Evolutionary conservation across 768 basidiomycete species (phyloP), one percentile per base, ranked within the genome.

Genomic region (Paxillus ammoniavirescens): DNA sequence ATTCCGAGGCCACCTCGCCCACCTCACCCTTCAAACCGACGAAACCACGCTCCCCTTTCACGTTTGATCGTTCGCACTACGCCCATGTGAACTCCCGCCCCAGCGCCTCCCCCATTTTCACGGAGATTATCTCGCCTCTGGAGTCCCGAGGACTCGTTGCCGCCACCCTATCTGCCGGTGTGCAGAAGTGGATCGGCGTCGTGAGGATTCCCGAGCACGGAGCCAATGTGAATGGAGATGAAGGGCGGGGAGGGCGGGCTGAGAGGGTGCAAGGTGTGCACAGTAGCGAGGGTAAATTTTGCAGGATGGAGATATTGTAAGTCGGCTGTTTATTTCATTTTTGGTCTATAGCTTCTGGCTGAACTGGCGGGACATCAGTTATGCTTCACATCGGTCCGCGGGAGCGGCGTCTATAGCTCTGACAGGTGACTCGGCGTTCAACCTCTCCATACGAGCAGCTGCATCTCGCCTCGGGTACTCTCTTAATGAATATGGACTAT

Each of bases 401-500:
- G 82, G 81, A 15, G 77, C 84, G 0, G 81, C 82, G 0, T 67
- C 80, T 26, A 68, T 89, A 33, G 59, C 73, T 12, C 60, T 80
- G 18, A 89, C 86, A 2, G 87, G 86, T 8, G 83, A 86, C 61
- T 40, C 45, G 0, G 72, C 74, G 23, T 84, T 86, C 62, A 66
- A 70, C 40, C 67, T 71, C 46, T 68, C 76, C 40, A 54, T 81
- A 2, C 73, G 73, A 31, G 62, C 58, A 18, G 69, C 71, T 37
- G 87, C 87, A 0, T 49, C 60, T 6, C 71, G 68, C 42, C 60
- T 73, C 2, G 80, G 78, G 14, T 59, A 86, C 61, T 71, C 77
- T 33, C 72, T 89, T 28, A 79, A 85, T 58, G 82, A 84, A 58
- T 80, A 74, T 56, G 87, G 87, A 12, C 69, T 89, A 4, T 89